Percentiles rank a stretch among this genome's conserved stretches.
phyloP scores from a whole-genome alignment of 805 yeast species.

The Cyberlindnera xishuangbannaensis region DNA sequence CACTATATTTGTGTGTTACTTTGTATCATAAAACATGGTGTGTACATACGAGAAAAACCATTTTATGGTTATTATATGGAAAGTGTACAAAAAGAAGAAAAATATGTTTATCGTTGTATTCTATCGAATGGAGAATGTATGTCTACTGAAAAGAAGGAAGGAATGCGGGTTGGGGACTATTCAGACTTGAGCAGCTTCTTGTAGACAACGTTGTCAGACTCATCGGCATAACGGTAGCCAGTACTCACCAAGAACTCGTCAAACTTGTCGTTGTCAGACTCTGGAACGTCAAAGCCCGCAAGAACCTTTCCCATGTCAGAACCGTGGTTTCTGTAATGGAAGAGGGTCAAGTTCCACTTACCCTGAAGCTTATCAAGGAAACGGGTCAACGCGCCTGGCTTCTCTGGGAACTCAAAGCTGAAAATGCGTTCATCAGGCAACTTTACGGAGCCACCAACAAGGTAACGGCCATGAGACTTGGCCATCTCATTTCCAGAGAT shows the following conservation, averaged over 20 bases:
- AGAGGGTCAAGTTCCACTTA: constrained; percentile 88
- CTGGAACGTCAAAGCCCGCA: constrained; percentile 85
- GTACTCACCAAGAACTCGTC: constrained; percentile 61
- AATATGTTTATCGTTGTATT: too few relatives aligned
- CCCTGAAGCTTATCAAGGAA: constrained; percentile 67
- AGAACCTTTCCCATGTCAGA: constrained; percentile 89
- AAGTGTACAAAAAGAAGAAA: too few relatives aligned
- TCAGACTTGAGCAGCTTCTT: constrained; percentile 66
- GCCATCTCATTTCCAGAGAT: constrained; percentile 93
- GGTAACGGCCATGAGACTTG: constrained; percentile 90
- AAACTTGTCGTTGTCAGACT: constrained; percentile 57
- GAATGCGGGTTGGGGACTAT: too few relatives aligned
- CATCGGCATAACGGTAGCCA: constrained; percentile 76
- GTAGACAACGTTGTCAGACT: constrained; percentile 82
- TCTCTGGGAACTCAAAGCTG: constrained; percentile 93
- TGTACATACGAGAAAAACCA: too few relatives aligned
- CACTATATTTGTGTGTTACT: too few relatives aligned
- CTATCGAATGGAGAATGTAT: too few relatives aligned
- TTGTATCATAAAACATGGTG: too few relatives aligned
- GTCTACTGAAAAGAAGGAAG: too few relatives aligned
- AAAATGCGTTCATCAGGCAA: constrained; percentile 72
- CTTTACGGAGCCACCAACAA: constrained; percentile 85
- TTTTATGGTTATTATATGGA: too few relatives aligned
- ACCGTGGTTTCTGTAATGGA: constrained; percentile 97
- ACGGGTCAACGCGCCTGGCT: constrained; percentile 87